phyloP scores from a whole-genome alignment of 1,284 basidiomycete genomes.

The Ceratobasidium sp. region DNA sequence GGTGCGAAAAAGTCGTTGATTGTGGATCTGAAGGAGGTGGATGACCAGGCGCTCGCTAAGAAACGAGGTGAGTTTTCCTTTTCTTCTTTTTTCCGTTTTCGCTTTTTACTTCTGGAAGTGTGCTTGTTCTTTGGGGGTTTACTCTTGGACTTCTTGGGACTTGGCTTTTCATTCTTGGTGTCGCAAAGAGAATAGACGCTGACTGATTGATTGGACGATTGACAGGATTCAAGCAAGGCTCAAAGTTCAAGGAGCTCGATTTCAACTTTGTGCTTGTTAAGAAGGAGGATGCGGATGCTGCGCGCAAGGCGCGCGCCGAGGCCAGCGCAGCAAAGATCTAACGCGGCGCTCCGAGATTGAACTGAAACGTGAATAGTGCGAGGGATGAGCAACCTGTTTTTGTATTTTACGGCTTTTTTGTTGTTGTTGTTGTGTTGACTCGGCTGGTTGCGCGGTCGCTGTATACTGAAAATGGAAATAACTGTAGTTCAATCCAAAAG shows the following conservation, averaged over 20 bases:
- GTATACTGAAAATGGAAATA: conserved; percentile 2
- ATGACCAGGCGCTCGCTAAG: conserved; percentile 67
- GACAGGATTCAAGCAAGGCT: conserved; percentile 69
- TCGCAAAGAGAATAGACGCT: conserved; percentile 59
- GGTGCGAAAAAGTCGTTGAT: conserved; percentile 75
- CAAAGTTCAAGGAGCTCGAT: conserved; percentile 69
- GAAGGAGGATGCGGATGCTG: conserved; percentile 60
- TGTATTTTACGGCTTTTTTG: no score
- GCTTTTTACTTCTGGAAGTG: neutral
- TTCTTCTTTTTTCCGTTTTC: conserved; percentile 51
- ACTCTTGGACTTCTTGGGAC: neutral
- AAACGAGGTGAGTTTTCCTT: conserved; percentile 67
- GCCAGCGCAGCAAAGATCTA: conserved; percentile 46
- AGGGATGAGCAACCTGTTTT: no score
- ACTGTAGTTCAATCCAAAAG: conserved; percentile 18
- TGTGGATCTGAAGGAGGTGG: conserved; percentile 52
- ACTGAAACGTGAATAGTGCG: neutral
- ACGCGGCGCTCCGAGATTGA: neutral
- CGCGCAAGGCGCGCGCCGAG: conserved; percentile 47
- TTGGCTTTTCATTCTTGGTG: neutral
- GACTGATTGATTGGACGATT: conserved; percentile 64
- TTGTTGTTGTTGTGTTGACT: no score
- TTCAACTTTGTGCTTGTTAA: conserved; percentile 71
- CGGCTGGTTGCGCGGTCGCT: no score
- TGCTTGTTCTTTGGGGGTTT: neutral